A percentile compares a stretch with the other conserved stretches of the same genome.
Evolutionary conservation across 208 protist species (phyloP).

Genomic region (Porcisia hertigi): DNA sequence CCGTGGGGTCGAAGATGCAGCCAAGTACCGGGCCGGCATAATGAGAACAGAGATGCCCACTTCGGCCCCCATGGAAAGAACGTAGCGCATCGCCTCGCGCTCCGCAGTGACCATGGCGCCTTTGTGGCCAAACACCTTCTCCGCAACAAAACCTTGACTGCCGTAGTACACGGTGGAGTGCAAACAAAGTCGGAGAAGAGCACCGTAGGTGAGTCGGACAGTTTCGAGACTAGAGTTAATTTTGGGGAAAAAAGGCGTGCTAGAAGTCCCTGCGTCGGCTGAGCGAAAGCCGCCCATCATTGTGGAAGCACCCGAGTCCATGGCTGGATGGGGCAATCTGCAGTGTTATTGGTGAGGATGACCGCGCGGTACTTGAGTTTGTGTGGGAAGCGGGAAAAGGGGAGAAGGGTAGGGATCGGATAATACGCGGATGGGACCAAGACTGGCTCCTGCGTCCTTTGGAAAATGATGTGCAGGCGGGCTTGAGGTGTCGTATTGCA

Average conservation of each 20-base stretch:
- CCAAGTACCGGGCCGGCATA: constrained; percentile 68
- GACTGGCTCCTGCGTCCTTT: neutral
- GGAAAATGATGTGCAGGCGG: neutral
- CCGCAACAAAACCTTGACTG: constrained; percentile 39
- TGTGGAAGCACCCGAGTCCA: neutral
- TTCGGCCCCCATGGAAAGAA: constrained; percentile 54
- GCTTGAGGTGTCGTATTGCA: neutral
- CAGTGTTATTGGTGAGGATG: neutral
- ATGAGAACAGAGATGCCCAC: constrained; percentile 66
- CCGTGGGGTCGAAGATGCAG: constrained; percentile 71
- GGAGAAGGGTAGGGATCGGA: neutral
- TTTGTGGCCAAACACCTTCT: constrained; percentile 47
- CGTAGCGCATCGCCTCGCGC: constrained; percentile 49
- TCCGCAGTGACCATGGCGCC: constrained; percentile 24
- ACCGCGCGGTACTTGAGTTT: neutral
- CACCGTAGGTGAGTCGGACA: constrained; percentile 57
- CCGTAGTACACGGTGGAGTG: constrained; percentile 66
- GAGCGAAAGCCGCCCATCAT: constrained; percentile 20
- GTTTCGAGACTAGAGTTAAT: constrained; percentile 64
- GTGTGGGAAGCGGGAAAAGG: neutral
- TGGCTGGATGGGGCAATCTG: neutral
- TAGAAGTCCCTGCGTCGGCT: constrained; percentile 17
- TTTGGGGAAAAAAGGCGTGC: constrained; percentile 37
- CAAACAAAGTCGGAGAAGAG: constrained; percentile 66
- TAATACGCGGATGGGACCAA: neutral